Percentiles rank a stretch among this genome's conserved stretches.
phyloP scores from a whole-genome alignment of 129 eudicot genomes.

The Artemisia annua region DNA sequence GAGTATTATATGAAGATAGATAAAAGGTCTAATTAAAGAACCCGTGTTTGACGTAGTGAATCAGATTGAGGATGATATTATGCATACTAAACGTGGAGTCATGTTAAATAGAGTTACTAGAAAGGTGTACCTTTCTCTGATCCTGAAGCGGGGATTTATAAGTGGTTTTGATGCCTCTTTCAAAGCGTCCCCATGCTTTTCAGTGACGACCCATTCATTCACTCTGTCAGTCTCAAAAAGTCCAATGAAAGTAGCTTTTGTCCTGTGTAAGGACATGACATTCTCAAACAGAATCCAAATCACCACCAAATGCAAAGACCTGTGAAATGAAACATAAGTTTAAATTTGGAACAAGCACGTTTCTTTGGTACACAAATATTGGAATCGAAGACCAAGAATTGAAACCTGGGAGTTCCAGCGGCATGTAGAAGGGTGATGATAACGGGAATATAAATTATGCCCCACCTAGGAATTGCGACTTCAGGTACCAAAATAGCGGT shows the following conservation, averaged over 20 bases:
- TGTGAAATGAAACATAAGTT: not conserved
- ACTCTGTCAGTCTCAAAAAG: slow-evolving; percentile 15
- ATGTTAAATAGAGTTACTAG: not conserved
- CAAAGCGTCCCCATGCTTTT: slow-evolving; percentile 6
- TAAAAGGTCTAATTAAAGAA: too few relatives aligned
- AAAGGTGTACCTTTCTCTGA: slow-evolving; percentile 2
- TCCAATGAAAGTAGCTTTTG: slow-evolving; percentile 15
- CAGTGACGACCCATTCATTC: slow-evolving; percentile 20
- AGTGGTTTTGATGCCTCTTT: not conserved
- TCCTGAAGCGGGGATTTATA: slow-evolving; percentile 1
- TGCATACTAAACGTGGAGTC: too few relatives aligned
- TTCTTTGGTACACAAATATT: too few relatives aligned
- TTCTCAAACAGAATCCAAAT: slow-evolving; percentile 19
- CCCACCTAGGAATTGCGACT: slow-evolving; percentile 37
- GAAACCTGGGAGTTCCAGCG: slow-evolving; percentile 33
- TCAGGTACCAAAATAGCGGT: slow-evolving; percentile 34
- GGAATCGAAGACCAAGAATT: not conserved
- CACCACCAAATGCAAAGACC: slow-evolving; percentile 19
- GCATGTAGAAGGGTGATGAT: slow-evolving; percentile 31
- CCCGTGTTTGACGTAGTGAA: not conserved
- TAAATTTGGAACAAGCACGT: not conserved
- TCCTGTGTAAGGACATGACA: slow-evolving; percentile 16
- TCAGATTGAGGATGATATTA: too few relatives aligned
- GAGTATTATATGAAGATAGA: not conserved
- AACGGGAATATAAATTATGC: slow-evolving; percentile 30